Evolutionary conservation across 495 filamentous ascomycete genomes (phyloP).

Genomic region (Cairneyella variabilis): DNA sequence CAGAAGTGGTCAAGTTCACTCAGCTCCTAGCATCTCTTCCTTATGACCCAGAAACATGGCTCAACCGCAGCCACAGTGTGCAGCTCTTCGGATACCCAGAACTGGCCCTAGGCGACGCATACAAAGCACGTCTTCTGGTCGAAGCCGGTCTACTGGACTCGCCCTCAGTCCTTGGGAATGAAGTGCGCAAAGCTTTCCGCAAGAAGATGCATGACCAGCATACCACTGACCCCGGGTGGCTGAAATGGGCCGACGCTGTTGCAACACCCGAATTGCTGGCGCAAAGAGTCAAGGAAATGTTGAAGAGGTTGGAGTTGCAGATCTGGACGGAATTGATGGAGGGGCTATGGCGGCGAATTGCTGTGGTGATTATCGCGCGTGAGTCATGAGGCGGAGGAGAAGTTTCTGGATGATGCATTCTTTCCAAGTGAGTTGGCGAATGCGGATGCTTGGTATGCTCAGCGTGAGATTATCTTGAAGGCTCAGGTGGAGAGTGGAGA

Average conservation of each 20-base stretch:
- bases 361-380: slow-evolving; percentile 16
- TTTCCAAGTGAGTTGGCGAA: slow-evolving; percentile 17
- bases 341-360: slow-evolving; percentile 20
- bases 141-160: slow-evolving; percentile 4
- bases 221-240: slow-evolving; percentile 16
- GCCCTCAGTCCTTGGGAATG: slow-evolving; percentile 1
- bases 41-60: slow-evolving; percentile 19
- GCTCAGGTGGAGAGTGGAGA: slow-evolving; percentile 3
- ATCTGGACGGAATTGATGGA: slow-evolving; percentile 22
- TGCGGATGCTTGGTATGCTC: slow-evolving; percentile 10
- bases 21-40: slow-evolving; percentile 2
- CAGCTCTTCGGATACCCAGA: slow-evolving; percentile 11
- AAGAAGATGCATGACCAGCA: slow-evolving; percentile 15
- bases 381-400: slow-evolving; percentile 13
- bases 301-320: slow-evolving; percentile 19
- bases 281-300: slow-evolving; percentile 9
- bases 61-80: slow-evolving; percentile 13
- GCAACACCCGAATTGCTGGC: slow-evolving; percentile 10
- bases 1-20: slow-evolving; percentile 8
- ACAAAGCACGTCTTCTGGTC: slow-evolving; percentile 15
- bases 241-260: slow-evolving; percentile 8
- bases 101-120: slow-evolving; percentile 10
- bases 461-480: slow-evolving; percentile 7
- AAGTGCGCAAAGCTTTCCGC: slow-evolving; percentile 8
- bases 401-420: slow-evolving; percentile 18